Evolutionary conservation across 2,329 filamentous ascomycete genomes (phyloP), one percentile per base, ranked within the genome.

Genomic region (Plectosphaerella cucumerina): DNA sequence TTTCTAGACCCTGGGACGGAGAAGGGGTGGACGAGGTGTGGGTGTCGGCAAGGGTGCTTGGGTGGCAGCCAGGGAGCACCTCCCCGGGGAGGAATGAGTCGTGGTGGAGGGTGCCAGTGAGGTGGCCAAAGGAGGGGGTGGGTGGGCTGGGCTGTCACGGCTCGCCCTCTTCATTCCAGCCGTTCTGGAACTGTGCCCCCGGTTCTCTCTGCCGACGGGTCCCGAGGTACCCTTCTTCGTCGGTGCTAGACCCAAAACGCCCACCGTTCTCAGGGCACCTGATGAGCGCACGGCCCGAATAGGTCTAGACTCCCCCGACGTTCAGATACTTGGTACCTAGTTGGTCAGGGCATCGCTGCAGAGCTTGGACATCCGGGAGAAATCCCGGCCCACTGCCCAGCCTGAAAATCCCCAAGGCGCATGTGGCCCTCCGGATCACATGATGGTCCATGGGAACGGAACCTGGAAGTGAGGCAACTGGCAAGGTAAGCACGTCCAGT

Each of bases 1-100:
- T 50, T 52, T 50, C 26, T 26, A 48, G 34, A 47, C 34, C 21
- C 43, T 35, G 33, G 43, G 34, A 42, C 17, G 39, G 39, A 5
- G 39, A 6, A 31, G 39, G 20, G n/a, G 39, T 17, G 39, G 37
- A 18, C 9, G 17, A 18, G 39, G 39, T 42, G 39, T 18, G 17
- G 35, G 39, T 6, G 39, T 31, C 12, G 9, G 26, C 26, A 31
- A n/a, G 14, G 37, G 37, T 45, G 21, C 50, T 45, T 35, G 50
- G 44, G 15, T 18, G 21, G 39, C 33, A 41, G 31, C 20, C 39
- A 35, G 48, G 33, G 51, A 44, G 41, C 43, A 41, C 41, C 41
- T 37, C 37, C 22, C 45, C 14, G 49, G 26, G 18, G 44, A 45
- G 20, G 44, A 18, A 43, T 47, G 37, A 34, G 17, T 43, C 26